phyloP scores from a whole-genome alignment of 75 land plant genomes.

The Chamaecyparis obtusa region DNA sequence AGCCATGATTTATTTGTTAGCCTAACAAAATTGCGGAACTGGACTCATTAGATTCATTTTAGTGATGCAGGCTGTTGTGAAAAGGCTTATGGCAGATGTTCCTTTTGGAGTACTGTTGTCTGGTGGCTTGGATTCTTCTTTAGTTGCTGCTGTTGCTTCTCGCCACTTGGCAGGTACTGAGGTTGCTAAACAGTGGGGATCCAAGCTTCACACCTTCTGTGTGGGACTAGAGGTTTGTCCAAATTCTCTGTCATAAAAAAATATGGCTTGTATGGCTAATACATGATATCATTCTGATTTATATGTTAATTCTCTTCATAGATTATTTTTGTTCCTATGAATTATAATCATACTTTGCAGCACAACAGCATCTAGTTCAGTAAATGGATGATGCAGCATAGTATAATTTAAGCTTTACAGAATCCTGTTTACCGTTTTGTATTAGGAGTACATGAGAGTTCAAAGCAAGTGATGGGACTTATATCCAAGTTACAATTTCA shows the following conservation, averaged over 20 bases:
- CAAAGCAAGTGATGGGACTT: not conserved
- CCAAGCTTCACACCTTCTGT: constrained; percentile 90
- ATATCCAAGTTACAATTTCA: not conserved
- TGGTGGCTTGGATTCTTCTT: constrained; percentile 94
- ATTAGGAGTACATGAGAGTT: not conserved
- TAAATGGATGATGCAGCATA: not conserved
- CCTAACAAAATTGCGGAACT: not conserved
- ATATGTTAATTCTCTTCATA: not conserved
- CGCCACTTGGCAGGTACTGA: constrained; percentile 71
- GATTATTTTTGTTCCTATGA: not conserved
- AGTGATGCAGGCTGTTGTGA: constrained; percentile 74
- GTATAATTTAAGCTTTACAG: not conserved
- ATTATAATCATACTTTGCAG: not conserved
- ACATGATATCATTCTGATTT: not conserved
- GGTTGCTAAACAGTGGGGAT: constrained; percentile 84
- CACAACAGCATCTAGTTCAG: not conserved
- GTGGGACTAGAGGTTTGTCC: constrained; percentile 79
- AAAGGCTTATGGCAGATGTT: constrained; percentile 98
- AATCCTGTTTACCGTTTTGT: not conserved
- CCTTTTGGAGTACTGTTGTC: constrained; percentile 98
- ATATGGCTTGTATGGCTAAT: not conserved
- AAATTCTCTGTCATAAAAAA: not conserved
- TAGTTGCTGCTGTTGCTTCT: constrained; percentile 84
- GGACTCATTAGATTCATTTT: not conserved
- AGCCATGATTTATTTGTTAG: not conserved